A percentile compares a stretch with the other conserved stretches of the same genome.
phyloP scores from a whole-genome alignment of 352 stramenopile species.

The Phytophthora cactorum region DNA sequence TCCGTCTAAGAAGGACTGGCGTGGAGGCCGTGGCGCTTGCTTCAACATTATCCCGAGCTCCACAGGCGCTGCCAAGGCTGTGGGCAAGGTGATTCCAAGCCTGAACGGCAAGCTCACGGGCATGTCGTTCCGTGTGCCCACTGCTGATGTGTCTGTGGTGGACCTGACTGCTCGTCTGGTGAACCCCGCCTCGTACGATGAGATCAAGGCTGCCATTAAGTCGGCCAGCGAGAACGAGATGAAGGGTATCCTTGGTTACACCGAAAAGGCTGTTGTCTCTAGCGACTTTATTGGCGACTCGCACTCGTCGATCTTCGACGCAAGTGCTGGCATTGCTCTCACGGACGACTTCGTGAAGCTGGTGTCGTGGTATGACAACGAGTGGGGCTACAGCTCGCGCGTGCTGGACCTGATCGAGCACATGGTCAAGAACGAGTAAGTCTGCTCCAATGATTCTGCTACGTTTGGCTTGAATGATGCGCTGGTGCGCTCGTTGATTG shows the following conservation, averaged over 20 bases:
- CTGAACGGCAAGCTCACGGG: constrained; percentile 93
- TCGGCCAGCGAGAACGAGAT: constrained; percentile 92
- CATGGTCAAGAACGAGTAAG: no score
- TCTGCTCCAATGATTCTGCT: no score
- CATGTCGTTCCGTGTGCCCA: constrained; percentile 93
- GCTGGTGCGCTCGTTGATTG: no score
- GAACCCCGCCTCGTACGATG: constrained; percentile 96
- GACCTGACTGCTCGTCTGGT: constrained; percentile 87
- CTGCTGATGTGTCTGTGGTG: constrained; percentile 90
- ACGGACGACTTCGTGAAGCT: no score
- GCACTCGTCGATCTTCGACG: constrained; percentile 99
- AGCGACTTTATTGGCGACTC: constrained; percentile 97
- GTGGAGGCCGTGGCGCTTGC: constrained; percentile 95
- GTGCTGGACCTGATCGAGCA: no score
- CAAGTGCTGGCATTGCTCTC: no score
- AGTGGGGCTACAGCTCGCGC: no score
- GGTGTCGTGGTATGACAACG: no score
- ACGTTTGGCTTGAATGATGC: no score
- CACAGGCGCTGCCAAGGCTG: constrained; percentile 98
- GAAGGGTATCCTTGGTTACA: constrained; percentile 99
- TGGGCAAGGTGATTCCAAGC: constrained; percentile 98
- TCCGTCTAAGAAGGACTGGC: constrained; percentile 99
- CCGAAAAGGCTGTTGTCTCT: constrained; percentile 96
- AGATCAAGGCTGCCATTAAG: constrained; percentile 98
- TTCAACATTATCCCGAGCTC: constrained; percentile 99